These are phyloP conservation scores for Cyclotella kingstonii DNA, from an alignment of 108 stramenopile genomes.

Conservation along the genomic window DNA sequence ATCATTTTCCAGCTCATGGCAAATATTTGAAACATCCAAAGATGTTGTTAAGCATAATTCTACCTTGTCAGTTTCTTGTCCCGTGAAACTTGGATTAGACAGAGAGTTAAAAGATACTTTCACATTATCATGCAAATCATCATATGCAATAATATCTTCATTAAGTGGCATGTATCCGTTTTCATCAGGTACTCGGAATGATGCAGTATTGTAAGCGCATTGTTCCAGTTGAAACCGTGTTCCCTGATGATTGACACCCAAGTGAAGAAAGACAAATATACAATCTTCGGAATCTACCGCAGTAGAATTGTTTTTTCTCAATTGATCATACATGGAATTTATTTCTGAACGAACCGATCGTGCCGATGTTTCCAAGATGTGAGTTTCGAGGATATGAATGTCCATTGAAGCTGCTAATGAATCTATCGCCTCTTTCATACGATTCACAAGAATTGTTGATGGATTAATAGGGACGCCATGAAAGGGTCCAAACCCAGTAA, in stretches of 20 bases:
- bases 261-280: constrained; percentile 57
- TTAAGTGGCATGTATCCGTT: constrained; percentile 65
- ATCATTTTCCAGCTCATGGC: constrained; percentile 19
- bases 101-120: background rate
- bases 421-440: constrained; percentile 30
- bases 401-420: background rate
- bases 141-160: constrained; percentile 7
- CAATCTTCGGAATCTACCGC: background rate
- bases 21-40: constrained; percentile 38
- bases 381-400: constrained; percentile 22
- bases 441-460: constrained; percentile 50
- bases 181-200: constrained; percentile 90
- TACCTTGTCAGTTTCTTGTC: background rate
- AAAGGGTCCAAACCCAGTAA: constrained; percentile 49
- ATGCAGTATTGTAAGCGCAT: constrained; percentile 92
- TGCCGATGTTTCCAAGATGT: constrained; percentile 72
- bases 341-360: constrained; percentile 41
- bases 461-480: constrained; percentile 73
- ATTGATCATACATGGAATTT: constrained; percentile 25
- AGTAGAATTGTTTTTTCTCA: background rate
- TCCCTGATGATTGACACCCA: constrained; percentile 70
- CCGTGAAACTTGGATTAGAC: background rate
- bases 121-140: background rate
- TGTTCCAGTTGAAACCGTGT: constrained; percentile 74
- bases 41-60: constrained; percentile 47